Percentiles rank a stretch among this genome's conserved stretches.
Conservation (phyloP, 2,329 filamentous ascomycete genomes). For the Ceratocystis ficicola region DNA sequence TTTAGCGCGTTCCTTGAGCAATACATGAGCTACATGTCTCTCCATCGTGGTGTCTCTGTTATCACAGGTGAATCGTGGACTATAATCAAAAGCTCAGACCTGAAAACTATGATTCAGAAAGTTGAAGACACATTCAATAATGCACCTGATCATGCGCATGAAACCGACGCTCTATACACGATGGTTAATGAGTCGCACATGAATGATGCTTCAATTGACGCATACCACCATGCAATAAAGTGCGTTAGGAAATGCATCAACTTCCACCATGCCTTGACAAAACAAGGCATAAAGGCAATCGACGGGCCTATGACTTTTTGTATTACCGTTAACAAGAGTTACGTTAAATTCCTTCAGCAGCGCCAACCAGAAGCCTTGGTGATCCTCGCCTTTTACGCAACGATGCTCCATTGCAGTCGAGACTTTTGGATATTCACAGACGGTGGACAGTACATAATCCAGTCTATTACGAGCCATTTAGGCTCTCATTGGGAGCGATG, state of each 20-base stretch:
- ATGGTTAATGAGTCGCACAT: background rate
- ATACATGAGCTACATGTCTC: background rate
- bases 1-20: background rate
- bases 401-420: constrained; percentile 31
- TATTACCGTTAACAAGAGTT: constrained; percentile 24
- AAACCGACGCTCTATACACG: background rate
- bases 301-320: background rate
- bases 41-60: background rate
- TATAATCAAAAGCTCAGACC: background rate
- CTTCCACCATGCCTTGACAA: background rate
- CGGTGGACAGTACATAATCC: constrained; percentile 27
- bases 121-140: background rate
- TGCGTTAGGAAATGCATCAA: background rate
- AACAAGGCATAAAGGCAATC: background rate
- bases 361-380: constrained; percentile 32
- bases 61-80: background rate
- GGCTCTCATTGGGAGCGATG: constrained; percentile 28
- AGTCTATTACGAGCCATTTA: constrained; percentile 25
- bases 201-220: background rate
- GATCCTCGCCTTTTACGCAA: constrained; percentile 34
- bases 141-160: background rate
- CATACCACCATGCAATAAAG: background rate
- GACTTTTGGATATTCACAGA: constrained; percentile 30
- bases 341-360: constrained; percentile 29
- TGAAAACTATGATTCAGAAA: background rate